Evolutionary conservation across 169 alveolate genomes (phyloP).

Genomic region (Cryptosporidium baileyi): DNA sequence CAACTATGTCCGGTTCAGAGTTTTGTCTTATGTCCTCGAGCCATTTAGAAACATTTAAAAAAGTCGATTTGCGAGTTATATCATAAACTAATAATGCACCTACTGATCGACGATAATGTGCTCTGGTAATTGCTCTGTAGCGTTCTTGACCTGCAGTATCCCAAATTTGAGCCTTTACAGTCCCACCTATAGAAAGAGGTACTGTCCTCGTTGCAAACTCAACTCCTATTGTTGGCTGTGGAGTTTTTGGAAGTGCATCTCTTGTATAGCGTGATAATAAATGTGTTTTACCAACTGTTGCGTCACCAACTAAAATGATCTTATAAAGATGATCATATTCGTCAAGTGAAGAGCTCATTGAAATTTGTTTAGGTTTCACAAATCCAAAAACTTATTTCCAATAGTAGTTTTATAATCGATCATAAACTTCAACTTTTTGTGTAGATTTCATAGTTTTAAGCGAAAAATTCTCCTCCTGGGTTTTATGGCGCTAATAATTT

Average conservation of each 20-base stretch:
- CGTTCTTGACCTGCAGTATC: conserved; percentile 96
- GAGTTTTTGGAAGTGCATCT: conserved; percentile 93
- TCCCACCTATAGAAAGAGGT: conserved; percentile 94
- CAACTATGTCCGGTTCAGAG: conserved; percentile 97
- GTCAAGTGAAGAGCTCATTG: conserved; percentile 72
- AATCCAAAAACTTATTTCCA: background rate
- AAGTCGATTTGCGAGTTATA: conserved; percentile 88
- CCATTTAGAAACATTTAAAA: conserved; percentile 88
- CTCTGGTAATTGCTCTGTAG: conserved; percentile 92
- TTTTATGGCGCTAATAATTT: background rate
- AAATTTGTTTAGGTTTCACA: background rate
- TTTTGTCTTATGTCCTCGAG: conserved; percentile 95
- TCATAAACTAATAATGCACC: conserved; percentile 96
- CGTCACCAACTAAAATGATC: conserved; percentile 95
- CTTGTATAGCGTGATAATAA: conserved; percentile 92
- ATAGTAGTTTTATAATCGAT: too few species aligned
- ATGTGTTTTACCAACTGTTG: conserved; percentile 96
- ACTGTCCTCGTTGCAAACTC: conserved; percentile 98
- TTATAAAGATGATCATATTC: conserved; percentile 86
- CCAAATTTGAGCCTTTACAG: conserved; percentile 93
- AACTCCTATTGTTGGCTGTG: conserved; percentile 98
- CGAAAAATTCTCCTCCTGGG: too few species aligned
- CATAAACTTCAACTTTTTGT: background rate
- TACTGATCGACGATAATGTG: conserved; percentile 93
- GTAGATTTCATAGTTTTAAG: background rate